These are phyloP conservation scores for Diaporthe citrichinensis DNA, from an alignment of 2,329 filamentous ascomycete species.

Conservation along the genomic window DNA sequence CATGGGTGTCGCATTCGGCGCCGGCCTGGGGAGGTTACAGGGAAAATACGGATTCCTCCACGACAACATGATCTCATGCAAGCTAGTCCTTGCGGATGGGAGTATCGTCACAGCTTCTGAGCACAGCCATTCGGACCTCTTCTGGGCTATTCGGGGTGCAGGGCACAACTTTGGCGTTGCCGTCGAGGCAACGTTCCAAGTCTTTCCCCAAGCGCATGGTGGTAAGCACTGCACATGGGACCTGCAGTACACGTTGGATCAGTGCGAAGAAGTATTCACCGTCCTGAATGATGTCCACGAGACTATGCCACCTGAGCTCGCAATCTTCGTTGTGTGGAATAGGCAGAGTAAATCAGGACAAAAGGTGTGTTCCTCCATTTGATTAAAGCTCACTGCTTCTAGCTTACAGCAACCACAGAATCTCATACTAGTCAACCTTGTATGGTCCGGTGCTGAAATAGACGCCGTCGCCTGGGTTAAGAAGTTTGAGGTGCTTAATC, in stretches of 20 bases:
- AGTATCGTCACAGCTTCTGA: slow-evolving; percentile 56
- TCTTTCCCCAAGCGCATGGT: slow-evolving; percentile 51
- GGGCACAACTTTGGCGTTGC: slow-evolving; percentile 61
- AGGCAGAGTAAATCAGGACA: not conserved
- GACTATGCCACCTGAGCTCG: slow-evolving; percentile 9
- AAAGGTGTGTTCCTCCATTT: not conserved
- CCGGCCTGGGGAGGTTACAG: not conserved
- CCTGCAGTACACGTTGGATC: slow-evolving; percentile 2
- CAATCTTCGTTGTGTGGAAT: slow-evolving; percentile 18
- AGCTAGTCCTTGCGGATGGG: slow-evolving; percentile 57
- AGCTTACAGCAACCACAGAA: not conserved
- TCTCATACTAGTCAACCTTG: slow-evolving; percentile 18
- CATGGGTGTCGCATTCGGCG: slow-evolving; percentile 19
- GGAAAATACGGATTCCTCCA: slow-evolving; percentile 17
- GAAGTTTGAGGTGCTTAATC: not conserved
- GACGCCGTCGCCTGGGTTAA: not conserved
- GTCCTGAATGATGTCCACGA: slow-evolving; percentile 1
- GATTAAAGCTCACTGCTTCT: accelerated
- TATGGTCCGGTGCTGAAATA: slow-evolving; percentile 11
- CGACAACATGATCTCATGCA: slow-evolving; percentile 50
- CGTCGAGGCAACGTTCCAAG: slow-evolving; percentile 59
- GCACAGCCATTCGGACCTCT: slow-evolving; percentile 57
- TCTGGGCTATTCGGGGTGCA: slow-evolving; percentile 58
- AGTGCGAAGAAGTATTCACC: slow-evolving; percentile 14
- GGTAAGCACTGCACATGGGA: slow-evolving; percentile 23